phyloP scores from a whole-genome alignment of 1,139 yeast genomes.

The Yamadazyma taylorii region DNA sequence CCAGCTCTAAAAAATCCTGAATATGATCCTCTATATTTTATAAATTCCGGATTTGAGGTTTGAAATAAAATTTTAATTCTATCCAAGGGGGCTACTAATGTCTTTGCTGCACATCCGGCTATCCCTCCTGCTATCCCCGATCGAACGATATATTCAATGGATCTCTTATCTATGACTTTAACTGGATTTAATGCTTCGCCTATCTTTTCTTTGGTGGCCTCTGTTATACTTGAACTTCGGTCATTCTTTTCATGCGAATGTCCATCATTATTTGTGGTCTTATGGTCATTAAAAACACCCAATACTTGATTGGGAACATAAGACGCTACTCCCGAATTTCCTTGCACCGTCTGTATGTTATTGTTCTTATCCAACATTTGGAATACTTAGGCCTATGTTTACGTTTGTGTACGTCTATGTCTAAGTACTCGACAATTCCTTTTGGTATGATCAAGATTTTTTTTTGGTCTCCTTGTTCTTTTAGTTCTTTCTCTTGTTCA shows the following conservation, averaged over 20 bases:
- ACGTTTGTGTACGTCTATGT: no score
- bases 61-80: conserved; percentile 93
- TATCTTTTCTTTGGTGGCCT: conserved; percentile 28
- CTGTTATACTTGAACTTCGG: no score
- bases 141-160: conserved; percentile 73
- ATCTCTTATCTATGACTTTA: conserved; percentile 52
- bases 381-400: no score
- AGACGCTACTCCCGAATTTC: background rate
- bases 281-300: background rate
- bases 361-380: conserved; percentile 1
- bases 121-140: conserved; percentile 94
- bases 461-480: no score
- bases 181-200: conserved; percentile 29
- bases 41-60: conserved; percentile 88
- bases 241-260: background rate
- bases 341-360: background rate
- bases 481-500: no score
- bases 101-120: conserved; percentile 95
- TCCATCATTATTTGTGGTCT: background rate
- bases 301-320: background rate
- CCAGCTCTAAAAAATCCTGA: conserved; percentile 77
- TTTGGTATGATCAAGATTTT: no score
- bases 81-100: conserved; percentile 92
- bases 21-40: conserved; percentile 77
- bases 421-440: no score